Conservation (phyloP, 176 grass and related monocot genomes). For the Metroxylon sagu region DNA sequence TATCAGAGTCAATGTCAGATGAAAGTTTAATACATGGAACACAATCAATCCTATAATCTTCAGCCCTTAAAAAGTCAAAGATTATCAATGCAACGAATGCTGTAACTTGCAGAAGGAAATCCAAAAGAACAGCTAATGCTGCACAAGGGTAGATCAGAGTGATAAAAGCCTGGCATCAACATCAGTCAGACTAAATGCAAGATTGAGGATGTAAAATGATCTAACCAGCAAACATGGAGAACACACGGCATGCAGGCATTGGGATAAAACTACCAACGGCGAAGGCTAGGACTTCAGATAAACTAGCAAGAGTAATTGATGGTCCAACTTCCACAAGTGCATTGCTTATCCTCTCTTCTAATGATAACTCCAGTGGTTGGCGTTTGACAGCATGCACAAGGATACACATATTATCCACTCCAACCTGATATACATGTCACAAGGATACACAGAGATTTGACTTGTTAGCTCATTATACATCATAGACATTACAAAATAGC, state of each 20-base stretch:
- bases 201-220: conserved; percentile 2
- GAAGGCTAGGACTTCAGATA: conserved; percentile 89
- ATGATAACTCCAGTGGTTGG: conserved; percentile 42
- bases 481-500: too few species aligned
- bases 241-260: conserved; percentile 85
- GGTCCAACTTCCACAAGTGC: conserved; percentile 93
- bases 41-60: conserved; percentile 83
- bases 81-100: conserved; percentile 87
- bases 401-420: conserved; percentile 99
- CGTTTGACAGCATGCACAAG: conserved; percentile 94
- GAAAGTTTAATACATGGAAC: conserved; percentile 60
- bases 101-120: conserved; percentile 95
- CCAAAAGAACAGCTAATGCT: conserved; percentile 91
- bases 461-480: too few species aligned
- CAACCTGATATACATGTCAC: conserved; percentile 30
- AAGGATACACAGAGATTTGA: too few species aligned
- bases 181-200: neutral
- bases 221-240: conserved; percentile 99
- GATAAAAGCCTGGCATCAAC: conserved; percentile 14
- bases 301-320: conserved; percentile 90
- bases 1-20: conserved; percentile 20
- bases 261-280: conserved; percentile 85
- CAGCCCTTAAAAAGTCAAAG: conserved; percentile 72
- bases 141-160: conserved; percentile 36
- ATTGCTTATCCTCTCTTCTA: conserved; percentile 65